Percentiles rank a stretch among this genome's conserved stretches.
phyloP scores from a whole-genome alignment of 768 basidiomycete species.

The Serendipita vermifera region DNA sequence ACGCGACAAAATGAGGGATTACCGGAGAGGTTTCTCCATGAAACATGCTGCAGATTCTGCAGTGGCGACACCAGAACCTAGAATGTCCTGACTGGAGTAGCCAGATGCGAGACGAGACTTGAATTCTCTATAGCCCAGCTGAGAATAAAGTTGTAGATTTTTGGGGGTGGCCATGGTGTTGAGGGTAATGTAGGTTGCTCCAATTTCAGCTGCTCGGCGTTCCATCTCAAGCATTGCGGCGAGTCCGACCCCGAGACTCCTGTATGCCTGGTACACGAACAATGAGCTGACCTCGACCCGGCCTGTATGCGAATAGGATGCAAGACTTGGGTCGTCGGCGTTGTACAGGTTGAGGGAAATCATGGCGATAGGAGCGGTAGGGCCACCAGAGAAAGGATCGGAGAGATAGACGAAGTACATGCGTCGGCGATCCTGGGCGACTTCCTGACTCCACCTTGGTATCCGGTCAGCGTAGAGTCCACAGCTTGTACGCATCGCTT shows the following conservation, averaged over 20 bases:
- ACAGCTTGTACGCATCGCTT: not conserved
- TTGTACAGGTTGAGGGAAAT: conserved; percentile 4
- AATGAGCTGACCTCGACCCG: conserved; percentile 4
- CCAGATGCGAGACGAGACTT: not conserved
- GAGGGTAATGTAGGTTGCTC: not conserved
- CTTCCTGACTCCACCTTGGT: conserved; percentile 1
- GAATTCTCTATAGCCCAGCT: conserved; percentile 5
- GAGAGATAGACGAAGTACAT: conserved; percentile 7
- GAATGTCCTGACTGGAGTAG: not conserved
- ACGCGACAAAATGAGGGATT: too few relatives aligned
- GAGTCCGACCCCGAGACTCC: not conserved
- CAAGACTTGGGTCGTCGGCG: not conserved
- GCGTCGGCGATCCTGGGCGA: not conserved
- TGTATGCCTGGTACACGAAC: conserved; percentile 5
- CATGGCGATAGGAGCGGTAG: not conserved
- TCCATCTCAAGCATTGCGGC: conserved; percentile 5
- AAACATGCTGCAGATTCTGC: conserved; percentile 3
- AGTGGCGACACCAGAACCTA: not conserved
- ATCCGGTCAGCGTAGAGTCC: conserved; percentile 8
- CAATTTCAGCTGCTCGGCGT: not conserved
- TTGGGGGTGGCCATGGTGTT: conserved; percentile 4
- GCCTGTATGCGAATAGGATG: not conserved
- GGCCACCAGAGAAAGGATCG: not conserved
- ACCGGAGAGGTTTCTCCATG: conserved; percentile 4
- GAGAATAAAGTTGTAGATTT: not conserved